These are phyloP conservation scores for Spinellus fusiger DNA, from an alignment of 192 early-diverging fungal genomes.

Conservation along the genomic window DNA sequence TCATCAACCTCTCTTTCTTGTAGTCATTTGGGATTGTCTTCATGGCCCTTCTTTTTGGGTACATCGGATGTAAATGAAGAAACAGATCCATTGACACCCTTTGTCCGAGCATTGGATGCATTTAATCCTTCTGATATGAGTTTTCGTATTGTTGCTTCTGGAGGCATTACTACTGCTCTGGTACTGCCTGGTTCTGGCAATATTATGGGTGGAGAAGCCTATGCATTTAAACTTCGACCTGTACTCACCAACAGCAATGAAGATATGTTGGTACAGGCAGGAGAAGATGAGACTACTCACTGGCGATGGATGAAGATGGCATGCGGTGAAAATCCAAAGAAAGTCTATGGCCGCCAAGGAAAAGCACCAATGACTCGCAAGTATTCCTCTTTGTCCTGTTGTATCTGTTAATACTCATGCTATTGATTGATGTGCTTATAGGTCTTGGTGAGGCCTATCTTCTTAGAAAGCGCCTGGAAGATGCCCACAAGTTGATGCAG, in stretches of 20 bases:
- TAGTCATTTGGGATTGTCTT: conserved; percentile 61
- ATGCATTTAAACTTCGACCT: conserved; percentile 56
- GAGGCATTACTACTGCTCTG: conserved; percentile 71
- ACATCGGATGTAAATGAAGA: conserved; percentile 63
- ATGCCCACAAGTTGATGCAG: conserved; percentile 39
- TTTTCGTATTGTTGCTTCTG: conserved; percentile 51
- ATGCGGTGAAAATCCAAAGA: conserved; percentile 76
- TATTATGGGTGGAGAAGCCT: conserved; percentile 73
- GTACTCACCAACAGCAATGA: conserved; percentile 49
- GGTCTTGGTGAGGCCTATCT: conserved; percentile 61
- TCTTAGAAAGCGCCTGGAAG: conserved; percentile 50
- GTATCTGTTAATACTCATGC: neutral
- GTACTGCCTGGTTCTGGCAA: conserved; percentile 70
- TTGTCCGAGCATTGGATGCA: conserved; percentile 59
- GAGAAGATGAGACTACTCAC: conserved; percentile 38
- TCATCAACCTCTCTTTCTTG: neutral
- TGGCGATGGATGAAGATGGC: conserved; percentile 82
- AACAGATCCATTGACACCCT: conserved; percentile 53
- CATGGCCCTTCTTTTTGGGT: conserved; percentile 53
- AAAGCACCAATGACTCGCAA: conserved; percentile 39
- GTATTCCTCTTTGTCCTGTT: neutral
- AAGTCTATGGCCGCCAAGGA: conserved; percentile 4
- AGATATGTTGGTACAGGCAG: conserved; percentile 51
- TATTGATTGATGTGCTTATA: neutral
- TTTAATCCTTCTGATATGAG: conserved; percentile 62